Conservation (phyloP, 306 rosid genomes). For the peach (Prunus persica) region Prunus_persica_NCBIv2 NC_034010.1:19240001-19240500, state of each 20-base stretch:
- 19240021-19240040: slow-evolving; percentile 27
- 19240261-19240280: slow-evolving; percentile 1
- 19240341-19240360: neutral
- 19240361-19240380: neutral
- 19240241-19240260: slow-evolving; percentile 10
- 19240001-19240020: slow-evolving; percentile 30
- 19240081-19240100: slow-evolving; percentile 24
- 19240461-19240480: too few relatives aligned
- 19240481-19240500: too few relatives aligned
- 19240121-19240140: slow-evolving; percentile 27
- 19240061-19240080: slow-evolving; percentile 29
- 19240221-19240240: slow-evolving; percentile 24
- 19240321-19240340: neutral
- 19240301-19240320: neutral
- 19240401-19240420: too few relatives aligned
- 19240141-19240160: slow-evolving; percentile 64
- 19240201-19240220: neutral
- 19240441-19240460: too few relatives aligned
- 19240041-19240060: slow-evolving; percentile 33
- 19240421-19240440: too few relatives aligned
- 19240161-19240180: slow-evolving; percentile 36
- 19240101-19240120: slow-evolving; percentile 38
- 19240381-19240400: too few relatives aligned
- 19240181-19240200: slow-evolving; percentile 34
- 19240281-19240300: slow-evolving; percentile 1